phyloP scores from a whole-genome alignment of 345 rosid genomes.

The Litchi chinensis region DNA sequence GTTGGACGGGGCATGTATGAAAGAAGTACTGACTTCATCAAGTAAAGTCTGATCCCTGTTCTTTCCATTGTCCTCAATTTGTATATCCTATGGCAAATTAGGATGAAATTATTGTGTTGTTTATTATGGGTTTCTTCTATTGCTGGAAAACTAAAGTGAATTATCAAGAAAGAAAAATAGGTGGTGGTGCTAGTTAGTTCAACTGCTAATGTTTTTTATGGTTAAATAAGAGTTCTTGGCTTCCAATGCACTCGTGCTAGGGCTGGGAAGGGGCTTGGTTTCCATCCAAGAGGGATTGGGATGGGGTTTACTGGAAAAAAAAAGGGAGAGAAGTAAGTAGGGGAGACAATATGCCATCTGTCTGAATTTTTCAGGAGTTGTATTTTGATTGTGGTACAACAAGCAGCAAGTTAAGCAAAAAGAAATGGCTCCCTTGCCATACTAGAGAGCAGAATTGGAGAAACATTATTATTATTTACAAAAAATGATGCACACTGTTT shows the following conservation, averaged over 20 bases:
- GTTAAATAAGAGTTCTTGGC: not conserved
- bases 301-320: not conserved
- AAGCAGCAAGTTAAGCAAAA: not conserved
- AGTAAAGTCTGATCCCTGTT: slow-evolving; percentile 49
- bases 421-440: not conserved
- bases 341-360: not conserved
- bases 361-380: slow-evolving; percentile 1
- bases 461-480: not conserved
- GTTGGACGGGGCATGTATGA: slow-evolving; percentile 99
- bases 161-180: not conserved
- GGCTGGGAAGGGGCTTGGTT: not conserved
- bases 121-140: not conserved
- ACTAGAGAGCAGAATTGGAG: not conserved
- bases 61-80: not conserved
- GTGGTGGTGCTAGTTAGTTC: not conserved
- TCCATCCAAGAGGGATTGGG: not conserved
- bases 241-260: not conserved
- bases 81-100: not conserved
- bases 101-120: not conserved
- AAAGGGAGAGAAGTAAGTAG: not conserved
- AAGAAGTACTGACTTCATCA: slow-evolving; percentile 77
- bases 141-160: not conserved
- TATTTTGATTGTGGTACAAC: slow-evolving; percentile 5
- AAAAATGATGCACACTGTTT: not conserved
- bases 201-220: no score